A percentile compares a stretch with the other conserved stretches of the same genome.
phyloP scores from a whole-genome alignment of 495 filamentous ascomycete species.

The Apodospora peruviana region DNA sequence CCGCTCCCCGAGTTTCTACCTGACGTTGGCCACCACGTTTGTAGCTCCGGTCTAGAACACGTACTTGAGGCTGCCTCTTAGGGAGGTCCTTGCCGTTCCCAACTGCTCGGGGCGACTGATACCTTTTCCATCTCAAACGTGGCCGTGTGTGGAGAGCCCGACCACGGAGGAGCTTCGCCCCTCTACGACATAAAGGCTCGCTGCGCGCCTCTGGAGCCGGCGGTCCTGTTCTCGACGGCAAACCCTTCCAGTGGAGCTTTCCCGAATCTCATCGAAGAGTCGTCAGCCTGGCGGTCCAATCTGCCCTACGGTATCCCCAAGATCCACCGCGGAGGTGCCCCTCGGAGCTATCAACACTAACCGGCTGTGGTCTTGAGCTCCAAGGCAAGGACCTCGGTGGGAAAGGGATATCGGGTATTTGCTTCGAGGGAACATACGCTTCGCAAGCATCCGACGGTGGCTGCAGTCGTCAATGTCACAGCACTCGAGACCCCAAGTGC shows the following conservation, averaged over 20 bases:
- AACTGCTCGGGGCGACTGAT: not conserved
- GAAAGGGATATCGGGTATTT: slow-evolving; percentile 28
- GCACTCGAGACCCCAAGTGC: slow-evolving; percentile 40
- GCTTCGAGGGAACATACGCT: slow-evolving; percentile 15
- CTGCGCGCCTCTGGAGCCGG: not conserved
- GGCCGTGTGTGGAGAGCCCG: slow-evolving; percentile 3
- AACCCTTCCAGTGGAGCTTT: not conserved
- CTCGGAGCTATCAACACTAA: slow-evolving; percentile 13
- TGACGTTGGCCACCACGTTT: slow-evolving; percentile 18
- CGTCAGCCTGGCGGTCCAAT: slow-evolving; percentile 29
- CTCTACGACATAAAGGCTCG: slow-evolving; percentile 10
- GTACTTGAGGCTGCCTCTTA: slow-evolving; percentile 14
- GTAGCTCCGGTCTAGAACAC: slow-evolving; percentile 12
- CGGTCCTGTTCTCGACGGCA: slow-evolving; percentile 2
- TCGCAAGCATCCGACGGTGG: slow-evolving; percentile 10
- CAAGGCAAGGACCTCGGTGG: slow-evolving; percentile 15
- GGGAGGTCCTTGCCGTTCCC: not conserved
- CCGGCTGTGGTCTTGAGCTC: slow-evolving; percentile 10
- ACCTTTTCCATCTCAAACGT: slow-evolving; percentile 3
- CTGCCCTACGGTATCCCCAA: slow-evolving; percentile 16
- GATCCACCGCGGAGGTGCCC: slow-evolving; percentile 21
- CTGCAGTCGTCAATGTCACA: slow-evolving; percentile 48
- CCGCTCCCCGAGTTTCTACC: slow-evolving; percentile 4
- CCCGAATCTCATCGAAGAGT: slow-evolving; percentile 9
- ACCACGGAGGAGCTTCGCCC: slow-evolving; percentile 2